Evolutionary conservation across 257 asterid genomes (phyloP).

Genomic region (Henckelia pumila): DNA sequence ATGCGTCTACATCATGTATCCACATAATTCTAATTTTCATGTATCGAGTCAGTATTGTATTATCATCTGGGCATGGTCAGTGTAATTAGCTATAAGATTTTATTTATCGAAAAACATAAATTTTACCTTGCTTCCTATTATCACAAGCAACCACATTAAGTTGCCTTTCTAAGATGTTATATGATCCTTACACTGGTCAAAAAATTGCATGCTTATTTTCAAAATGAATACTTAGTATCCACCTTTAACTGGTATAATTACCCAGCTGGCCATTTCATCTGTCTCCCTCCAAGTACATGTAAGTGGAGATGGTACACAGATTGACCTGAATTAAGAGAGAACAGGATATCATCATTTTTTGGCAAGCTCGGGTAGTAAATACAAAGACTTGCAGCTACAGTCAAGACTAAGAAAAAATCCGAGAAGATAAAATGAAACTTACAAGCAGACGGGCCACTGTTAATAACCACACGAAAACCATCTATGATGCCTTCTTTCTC

Average conservation of each 20-base stretch:
- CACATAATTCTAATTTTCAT: too few species aligned
- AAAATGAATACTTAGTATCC: background rate
- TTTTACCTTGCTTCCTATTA: background rate
- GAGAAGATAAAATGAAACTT: slow-evolving; percentile 27
- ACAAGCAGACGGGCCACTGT: slow-evolving; percentile 86
- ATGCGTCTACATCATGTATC: too few species aligned
- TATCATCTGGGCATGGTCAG: too few species aligned
- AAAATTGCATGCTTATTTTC: background rate
- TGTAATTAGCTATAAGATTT: too few species aligned
- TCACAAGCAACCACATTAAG: background rate
- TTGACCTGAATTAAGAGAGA: slow-evolving; percentile 49
- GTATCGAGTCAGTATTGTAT: too few species aligned
- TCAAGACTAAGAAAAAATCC: too few species aligned
- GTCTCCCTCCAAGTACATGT: slow-evolving; percentile 95
- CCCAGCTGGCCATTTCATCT: slow-evolving; percentile 98
- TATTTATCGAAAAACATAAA: too few species aligned
- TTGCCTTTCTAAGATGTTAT: background rate
- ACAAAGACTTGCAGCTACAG: too few species aligned
- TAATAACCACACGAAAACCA: slow-evolving; percentile 91
- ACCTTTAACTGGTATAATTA: slow-evolving; percentile 30
- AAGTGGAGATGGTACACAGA: slow-evolving; percentile 96
- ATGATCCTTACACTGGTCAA: background rate
- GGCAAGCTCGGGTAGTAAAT: background rate
- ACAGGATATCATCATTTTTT: background rate
- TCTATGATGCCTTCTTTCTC: slow-evolving; percentile 86